These are phyloP conservation scores for Pseudocercospora ulei DNA, from an alignment of 2,329 filamentous ascomycete genomes.

Conservation along the genomic window DNA sequence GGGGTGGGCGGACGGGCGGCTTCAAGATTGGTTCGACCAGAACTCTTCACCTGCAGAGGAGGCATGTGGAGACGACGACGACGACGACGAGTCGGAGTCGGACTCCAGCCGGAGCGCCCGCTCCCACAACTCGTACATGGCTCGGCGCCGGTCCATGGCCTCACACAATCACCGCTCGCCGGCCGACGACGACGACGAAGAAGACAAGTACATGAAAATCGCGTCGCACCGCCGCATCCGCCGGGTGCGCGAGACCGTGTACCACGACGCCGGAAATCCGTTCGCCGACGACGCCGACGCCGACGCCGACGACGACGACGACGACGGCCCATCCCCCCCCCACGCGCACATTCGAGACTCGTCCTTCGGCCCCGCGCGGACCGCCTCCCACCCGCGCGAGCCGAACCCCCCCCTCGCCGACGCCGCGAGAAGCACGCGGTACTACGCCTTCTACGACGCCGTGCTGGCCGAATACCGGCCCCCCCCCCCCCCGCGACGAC, in stretches of 20 bases:
- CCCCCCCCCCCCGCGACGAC: background rate
- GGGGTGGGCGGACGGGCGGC: too few species aligned
- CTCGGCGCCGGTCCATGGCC: background rate
- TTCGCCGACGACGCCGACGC: constrained; percentile 14
- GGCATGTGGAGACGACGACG: background rate
- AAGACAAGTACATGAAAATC: constrained; percentile 22
- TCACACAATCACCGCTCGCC: constrained; percentile 11
- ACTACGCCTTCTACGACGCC: constrained; percentile 7
- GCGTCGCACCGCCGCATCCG: constrained; percentile 12
- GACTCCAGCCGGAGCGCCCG: constrained; percentile 7
- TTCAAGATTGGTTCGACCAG: constrained; percentile 13
- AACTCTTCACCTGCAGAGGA: background rate
- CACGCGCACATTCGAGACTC: background rate
- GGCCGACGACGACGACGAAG: constrained; percentile 9
- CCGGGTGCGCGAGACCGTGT: constrained; percentile 24
- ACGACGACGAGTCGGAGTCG: constrained; percentile 1
- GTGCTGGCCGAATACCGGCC: background rate
- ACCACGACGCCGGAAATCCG: constrained; percentile 27
- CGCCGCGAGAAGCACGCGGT: constrained; percentile 4
- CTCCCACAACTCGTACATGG: constrained; percentile 4
- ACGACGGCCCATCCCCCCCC: background rate
- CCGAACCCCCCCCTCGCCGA: constrained; percentile 1
- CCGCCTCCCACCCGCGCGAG: constrained; percentile 3
- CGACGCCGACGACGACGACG: background rate
- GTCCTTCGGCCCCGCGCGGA: background rate